A percentile compares a stretch with the other conserved stretches of the same genome.
phyloP scores from a whole-genome alignment of 1,284 basidiomycete species.

The Trichosporon inkin region DNA sequence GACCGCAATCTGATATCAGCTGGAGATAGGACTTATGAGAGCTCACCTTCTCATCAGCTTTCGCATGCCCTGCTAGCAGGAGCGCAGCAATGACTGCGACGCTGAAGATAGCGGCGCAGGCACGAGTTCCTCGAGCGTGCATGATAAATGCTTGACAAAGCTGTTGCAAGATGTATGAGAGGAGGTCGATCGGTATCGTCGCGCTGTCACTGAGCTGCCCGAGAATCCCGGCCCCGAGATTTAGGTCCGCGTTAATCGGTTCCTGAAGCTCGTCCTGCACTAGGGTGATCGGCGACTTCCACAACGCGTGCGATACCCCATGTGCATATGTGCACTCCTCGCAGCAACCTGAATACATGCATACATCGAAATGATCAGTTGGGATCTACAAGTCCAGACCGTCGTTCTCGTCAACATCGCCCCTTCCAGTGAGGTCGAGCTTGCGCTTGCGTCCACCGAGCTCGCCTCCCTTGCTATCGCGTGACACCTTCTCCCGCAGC shows the following conservation, averaged over 20 bases:
- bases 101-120: slow-evolving; percentile 4
- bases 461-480: slow-evolving; percentile 36
- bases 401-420: slow-evolving; percentile 30
- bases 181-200: not conserved
- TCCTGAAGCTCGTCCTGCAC: slow-evolving; percentile 1
- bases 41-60: slow-evolving; percentile 2
- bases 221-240: not conserved
- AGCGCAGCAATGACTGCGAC: slow-evolving; percentile 8
- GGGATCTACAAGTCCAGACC: slow-evolving; percentile 30
- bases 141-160: not conserved
- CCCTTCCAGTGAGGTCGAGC: slow-evolving; percentile 35
- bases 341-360: not conserved
- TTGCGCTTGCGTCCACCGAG: slow-evolving; percentile 43
- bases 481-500: slow-evolving; percentile 65
- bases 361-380: not conserved
- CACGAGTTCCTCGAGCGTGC: slow-evolving; percentile 4
- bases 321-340: not conserved
- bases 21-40: not conserved
- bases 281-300: not conserved
- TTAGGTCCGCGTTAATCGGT: not conserved
- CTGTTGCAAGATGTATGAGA: not conserved
- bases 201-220: not conserved
- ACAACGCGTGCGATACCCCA: not conserved
- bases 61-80: not conserved
- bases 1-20: not conserved